Evolutionary conservation across 192 early-diverging fungal species (phyloP).

Genomic region (Dissophora globulifera): DNA sequence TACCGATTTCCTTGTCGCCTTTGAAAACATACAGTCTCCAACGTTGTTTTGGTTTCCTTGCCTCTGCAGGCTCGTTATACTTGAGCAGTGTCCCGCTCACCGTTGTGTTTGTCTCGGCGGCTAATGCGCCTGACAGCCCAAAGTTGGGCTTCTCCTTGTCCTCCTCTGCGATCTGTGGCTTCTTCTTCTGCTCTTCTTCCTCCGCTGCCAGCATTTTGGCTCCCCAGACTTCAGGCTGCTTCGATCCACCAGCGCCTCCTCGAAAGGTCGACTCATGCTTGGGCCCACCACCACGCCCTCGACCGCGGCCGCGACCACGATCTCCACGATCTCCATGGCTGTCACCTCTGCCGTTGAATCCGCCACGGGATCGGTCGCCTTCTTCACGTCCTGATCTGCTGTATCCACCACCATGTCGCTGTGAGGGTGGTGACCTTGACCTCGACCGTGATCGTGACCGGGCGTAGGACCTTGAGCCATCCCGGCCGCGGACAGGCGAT

Average conservation of each 20-base stretch:
- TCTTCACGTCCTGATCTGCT: slow-evolving; percentile 1
- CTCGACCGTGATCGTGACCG: slow-evolving; percentile 34
- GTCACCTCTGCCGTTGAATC: neutral
- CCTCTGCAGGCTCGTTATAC: slow-evolving; percentile 93
- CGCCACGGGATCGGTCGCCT: neutral
- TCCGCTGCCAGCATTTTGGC: slow-evolving; percentile 39
- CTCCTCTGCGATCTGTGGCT: slow-evolving; percentile 39
- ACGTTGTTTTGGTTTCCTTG: slow-evolving; percentile 74
- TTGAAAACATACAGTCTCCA: slow-evolving; percentile 97
- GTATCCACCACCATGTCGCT: neutral
- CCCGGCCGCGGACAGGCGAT: slow-evolving; percentile 7
- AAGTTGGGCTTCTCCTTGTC: slow-evolving; percentile 85
- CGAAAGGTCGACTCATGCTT: slow-evolving; percentile 44
- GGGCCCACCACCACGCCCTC: slow-evolving; percentile 26
- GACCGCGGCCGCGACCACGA: neutral
- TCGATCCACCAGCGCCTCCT: slow-evolving; percentile 15
- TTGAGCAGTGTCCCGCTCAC: slow-evolving; percentile 87
- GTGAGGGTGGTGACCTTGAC: too few species aligned
- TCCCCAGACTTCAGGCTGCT: slow-evolving; percentile 53
- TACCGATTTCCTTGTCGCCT: slow-evolving; percentile 85
- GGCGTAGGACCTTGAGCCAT: slow-evolving; percentile 1
- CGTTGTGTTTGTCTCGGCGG: slow-evolving; percentile 87
- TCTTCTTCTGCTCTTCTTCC: slow-evolving; percentile 40
- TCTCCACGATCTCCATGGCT: neutral
- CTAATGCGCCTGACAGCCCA: slow-evolving; percentile 86